Base-by-base conservation (phyloP, 1,284 basidiomycete genomes). In the Tilletia caries region DNA sequence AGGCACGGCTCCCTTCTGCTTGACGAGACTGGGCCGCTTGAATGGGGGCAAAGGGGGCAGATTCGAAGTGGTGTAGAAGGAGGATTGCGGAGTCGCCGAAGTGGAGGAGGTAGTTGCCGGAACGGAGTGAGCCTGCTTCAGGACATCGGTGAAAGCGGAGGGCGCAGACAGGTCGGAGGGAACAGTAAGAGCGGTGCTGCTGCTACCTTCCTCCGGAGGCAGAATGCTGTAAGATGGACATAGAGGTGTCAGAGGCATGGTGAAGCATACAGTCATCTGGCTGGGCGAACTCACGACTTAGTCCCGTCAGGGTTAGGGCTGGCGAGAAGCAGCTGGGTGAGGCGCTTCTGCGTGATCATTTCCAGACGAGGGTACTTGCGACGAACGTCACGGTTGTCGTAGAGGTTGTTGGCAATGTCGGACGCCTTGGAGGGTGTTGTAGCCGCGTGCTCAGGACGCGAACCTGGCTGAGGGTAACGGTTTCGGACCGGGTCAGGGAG, bases 341-440 rank as follows among this genome's bases (percentile, higher is more conserved):
- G 74, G 68, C 78, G 71, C 69, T 77, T 71, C 70, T 83, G 81
- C 29, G 79, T 83, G 67, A 83, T 76, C 74, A 82, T 79, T 44
- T 81, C 77, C 64, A 93, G 89, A 79, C 91, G 90, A 37, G 94
- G 93, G 85, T 94, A 96, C 68, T 89, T 89, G 71, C 94, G 89
- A 71, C 95, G 90, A 79, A 94, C 91, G 85, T 97, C 94, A 72
- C 94, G 92, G 85, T 94, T 92, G 89, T 90, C 93, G 88, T 97
- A 97, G 58, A 79, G 58, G 74, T 83, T 75, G 72, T 71, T 68
- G 27, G 77, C 76, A 20, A 74, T 67, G 69, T 78, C 74, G 43
- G 69, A 67, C 15, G 65, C 93, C 86, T 91, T 90, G 1, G 92
- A 94, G 1, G 94, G 92, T 15, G 94, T 92, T 0, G 91, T 91